phyloP scores from a whole-genome alignment of 192 early-diverging fungal genomes.

The Gamsiella multidivaricata region DNA sequence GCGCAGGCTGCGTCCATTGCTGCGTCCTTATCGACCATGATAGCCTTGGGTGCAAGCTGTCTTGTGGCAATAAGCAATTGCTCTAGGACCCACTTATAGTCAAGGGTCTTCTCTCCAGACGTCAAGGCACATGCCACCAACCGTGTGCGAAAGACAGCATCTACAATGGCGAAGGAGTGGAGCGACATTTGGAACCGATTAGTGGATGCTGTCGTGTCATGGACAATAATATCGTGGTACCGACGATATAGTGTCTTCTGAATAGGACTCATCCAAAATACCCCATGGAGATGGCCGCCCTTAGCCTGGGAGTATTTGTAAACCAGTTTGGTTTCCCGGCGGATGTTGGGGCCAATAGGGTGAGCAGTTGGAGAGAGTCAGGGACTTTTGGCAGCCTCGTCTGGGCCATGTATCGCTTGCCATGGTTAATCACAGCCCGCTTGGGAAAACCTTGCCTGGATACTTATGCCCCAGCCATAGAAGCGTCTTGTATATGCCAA shows the following conservation, averaged over 20 bases:
- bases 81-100: neutral
- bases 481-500: too few relatives aligned
- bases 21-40: slow-evolving; percentile 2
- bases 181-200: slow-evolving; percentile 2
- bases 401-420: too few relatives aligned
- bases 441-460: too few relatives aligned
- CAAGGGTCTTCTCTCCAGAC: neutral
- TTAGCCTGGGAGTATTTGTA: neutral
- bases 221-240: slow-evolving; percentile 3
- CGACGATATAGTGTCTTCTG: neutral
- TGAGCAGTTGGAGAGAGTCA: too few relatives aligned
- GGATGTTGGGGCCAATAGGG: too few relatives aligned
- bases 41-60: neutral
- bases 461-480: too few relatives aligned
- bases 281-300: neutral
- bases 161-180: slow-evolving; percentile 2
- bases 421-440: too few relatives aligned
- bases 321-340: too few relatives aligned
- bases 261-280: slow-evolving; percentile 12
- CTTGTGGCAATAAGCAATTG: slow-evolving; percentile 6
- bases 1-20: slow-evolving; percentile 3
- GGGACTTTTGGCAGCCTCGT: too few relatives aligned
- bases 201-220: neutral
- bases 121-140: slow-evolving; percentile 3
- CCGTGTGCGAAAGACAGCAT: neutral